Evolutionary conservation across 2,329 filamentous ascomycete species (phyloP), one percentile per base, ranked within the genome.

Genomic region (Xylaria sp.): DNA sequence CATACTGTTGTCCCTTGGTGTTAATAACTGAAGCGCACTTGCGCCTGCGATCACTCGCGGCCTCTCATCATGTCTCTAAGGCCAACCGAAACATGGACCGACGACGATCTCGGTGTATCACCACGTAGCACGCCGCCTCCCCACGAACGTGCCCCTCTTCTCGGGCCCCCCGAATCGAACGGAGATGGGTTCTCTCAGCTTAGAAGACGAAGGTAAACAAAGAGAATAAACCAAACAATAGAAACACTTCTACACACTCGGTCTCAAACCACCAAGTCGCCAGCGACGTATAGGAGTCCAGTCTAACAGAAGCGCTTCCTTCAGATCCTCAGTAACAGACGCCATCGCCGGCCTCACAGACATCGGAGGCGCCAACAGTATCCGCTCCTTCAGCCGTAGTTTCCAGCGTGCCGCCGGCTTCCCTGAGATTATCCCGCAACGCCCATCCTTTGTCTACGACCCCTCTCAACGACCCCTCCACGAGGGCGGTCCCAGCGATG

Each of bases 361-460:
- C 62, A 87, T 90, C 52, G 94, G 93, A 65, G 93, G 93, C 54
- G 88, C 92, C 62, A 97, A 97, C 78, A 95, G 90, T 74, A 89
- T 97, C 68, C 88, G 94, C 70, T 96, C 92, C 69, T 97, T 97
- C 72, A 90, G 92, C 50, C 85, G 89, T 62, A 96, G 91, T 68
- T 96, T 92, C 89, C 91, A 93, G 75, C 87, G 93, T 72, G 93
- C 93, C 44, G 91, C 92, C 30, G 88, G 83, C 59, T 97, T 97
- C 74, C 83, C 86, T 64, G 92, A 97, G 73, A 90, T 96, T 66
- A 87, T 94, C 39, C 91, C 91, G 4, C 87, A 90, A 58, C 84
- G 87, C 13, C 86, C 87, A 11, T 88, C 90, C 39, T 91, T 96
- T 71, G 79, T 90, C 56, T 82, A 86, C 63, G 80, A 81, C 1